Evolutionary conservation across 2,329 filamentous ascomycete genomes (phyloP).

Genomic region (Salinomyces thailandicus): DNA sequence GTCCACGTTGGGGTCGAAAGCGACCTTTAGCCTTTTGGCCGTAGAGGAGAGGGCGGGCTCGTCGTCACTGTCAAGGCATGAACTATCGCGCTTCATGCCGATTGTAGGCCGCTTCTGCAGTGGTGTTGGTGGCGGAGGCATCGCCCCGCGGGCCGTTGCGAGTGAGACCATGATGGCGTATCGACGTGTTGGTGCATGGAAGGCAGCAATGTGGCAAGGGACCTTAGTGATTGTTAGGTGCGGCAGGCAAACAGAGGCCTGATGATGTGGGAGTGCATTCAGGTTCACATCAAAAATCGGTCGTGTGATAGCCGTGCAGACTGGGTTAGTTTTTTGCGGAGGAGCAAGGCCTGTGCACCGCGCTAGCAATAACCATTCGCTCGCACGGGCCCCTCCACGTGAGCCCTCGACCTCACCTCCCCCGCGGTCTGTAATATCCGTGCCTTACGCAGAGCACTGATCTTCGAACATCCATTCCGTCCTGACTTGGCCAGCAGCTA

Average conservation of each 20-base stretch:
- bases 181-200: not conserved
- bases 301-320: too few relatives aligned
- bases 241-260: not conserved
- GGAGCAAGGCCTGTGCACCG: too few relatives aligned
- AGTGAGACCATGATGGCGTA: constrained; percentile 24
- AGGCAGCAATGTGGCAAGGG: not conserved
- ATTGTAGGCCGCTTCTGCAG: constrained; percentile 23
- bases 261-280: not conserved
- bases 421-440: too few relatives aligned
- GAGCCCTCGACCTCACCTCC: too few relatives aligned
- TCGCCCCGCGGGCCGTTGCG: constrained; percentile 18
- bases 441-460: too few relatives aligned
- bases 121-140: constrained; percentile 25
- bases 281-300: too few relatives aligned
- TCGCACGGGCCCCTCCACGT: too few relatives aligned
- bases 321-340: too few relatives aligned
- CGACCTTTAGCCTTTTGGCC: constrained; percentile 37
- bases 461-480: too few relatives aligned
- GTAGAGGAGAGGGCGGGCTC: constrained; percentile 24
- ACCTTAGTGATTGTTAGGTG: not conserved
- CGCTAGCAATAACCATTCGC: too few relatives aligned
- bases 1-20: constrained; percentile 39
- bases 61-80: constrained; percentile 28
- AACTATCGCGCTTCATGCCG: constrained; percentile 27
- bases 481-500: too few relatives aligned